Percentiles rank a stretch among this genome's conserved stretches.
Evolutionary conservation across 805 yeast species (phyloP).

Genomic region (Nakazawaea populi): DNA sequence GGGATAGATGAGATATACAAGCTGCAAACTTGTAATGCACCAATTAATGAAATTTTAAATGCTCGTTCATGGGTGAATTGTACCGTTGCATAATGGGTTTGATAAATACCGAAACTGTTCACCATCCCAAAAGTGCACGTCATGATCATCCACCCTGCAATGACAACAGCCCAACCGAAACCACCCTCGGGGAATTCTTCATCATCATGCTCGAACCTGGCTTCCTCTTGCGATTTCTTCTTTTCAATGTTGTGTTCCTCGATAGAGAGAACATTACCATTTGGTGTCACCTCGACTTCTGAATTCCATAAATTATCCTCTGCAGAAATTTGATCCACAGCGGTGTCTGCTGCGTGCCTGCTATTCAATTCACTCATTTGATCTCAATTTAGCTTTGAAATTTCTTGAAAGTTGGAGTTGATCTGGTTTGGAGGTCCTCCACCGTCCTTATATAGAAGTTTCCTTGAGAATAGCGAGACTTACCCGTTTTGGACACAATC

Average conservation of each 20-base stretch:
- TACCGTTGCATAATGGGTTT: slow-evolving; percentile 37
- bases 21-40: slow-evolving; percentile 43
- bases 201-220: slow-evolving; percentile 10
- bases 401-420: too few species aligned
- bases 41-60: slow-evolving; percentile 45
- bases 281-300: not conserved
- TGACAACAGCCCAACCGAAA: slow-evolving; percentile 45
- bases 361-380: too few species aligned
- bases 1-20: slow-evolving; percentile 47
- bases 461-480: too few species aligned
- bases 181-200: slow-evolving; percentile 47
- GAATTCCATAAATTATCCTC: too few species aligned
- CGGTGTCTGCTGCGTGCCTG: not conserved
- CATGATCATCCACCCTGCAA: slow-evolving; percentile 39
- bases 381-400: too few species aligned
- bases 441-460: too few species aligned
- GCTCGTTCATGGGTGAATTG: slow-evolving; percentile 37
- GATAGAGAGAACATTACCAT: not conserved
- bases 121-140: slow-evolving; percentile 54
- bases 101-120: slow-evolving; percentile 53
- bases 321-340: not conserved
- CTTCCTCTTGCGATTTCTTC: not conserved
- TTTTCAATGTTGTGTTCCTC: not conserved
- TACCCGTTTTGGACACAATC: too few species aligned
- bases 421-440: too few species aligned